Conservation (phyloP, 352 stramenopile species). For the Pythium periplocum region DNA sequence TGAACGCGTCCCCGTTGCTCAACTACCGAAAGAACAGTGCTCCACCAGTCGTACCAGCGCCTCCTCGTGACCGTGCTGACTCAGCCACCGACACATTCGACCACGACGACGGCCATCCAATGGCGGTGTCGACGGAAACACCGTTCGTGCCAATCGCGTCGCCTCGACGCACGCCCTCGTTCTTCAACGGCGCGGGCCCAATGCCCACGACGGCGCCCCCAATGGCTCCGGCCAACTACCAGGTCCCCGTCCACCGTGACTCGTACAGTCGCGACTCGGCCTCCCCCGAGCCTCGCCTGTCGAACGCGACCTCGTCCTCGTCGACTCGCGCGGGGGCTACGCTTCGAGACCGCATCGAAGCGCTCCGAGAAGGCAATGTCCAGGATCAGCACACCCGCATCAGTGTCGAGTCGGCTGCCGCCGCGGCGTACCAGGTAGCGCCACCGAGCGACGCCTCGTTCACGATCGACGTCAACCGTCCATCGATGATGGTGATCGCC, state of each 20-base stretch:
- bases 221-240: too few species aligned
- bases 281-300: too few species aligned
- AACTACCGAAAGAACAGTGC: conserved; percentile 15
- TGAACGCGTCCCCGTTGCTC: conserved; percentile 15
- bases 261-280: too few species aligned
- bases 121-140: conserved; percentile 11
- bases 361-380: conserved; percentile 38
- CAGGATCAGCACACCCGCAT: conserved; percentile 51
- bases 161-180: conserved; percentile 9
- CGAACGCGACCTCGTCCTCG: conserved; percentile 6
- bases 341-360: conserved; percentile 59
- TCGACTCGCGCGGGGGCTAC: conserved; percentile 21
- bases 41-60: neutral
- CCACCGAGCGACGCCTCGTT: neutral
- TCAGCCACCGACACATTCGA: conserved; percentile 19
- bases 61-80: neutral
- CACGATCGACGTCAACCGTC: too few species aligned
- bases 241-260: too few species aligned
- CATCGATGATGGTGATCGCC: too few species aligned
- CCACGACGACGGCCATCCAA: conserved; percentile 9
- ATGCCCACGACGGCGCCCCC: too few species aligned
- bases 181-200: too few species aligned
- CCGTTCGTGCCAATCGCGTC: conserved; percentile 41
- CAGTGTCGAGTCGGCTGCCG: conserved; percentile 23
- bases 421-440: neutral